Conservation (phyloP, 768 basidiomycete species). For the Auricularia heimuer region DNA sequence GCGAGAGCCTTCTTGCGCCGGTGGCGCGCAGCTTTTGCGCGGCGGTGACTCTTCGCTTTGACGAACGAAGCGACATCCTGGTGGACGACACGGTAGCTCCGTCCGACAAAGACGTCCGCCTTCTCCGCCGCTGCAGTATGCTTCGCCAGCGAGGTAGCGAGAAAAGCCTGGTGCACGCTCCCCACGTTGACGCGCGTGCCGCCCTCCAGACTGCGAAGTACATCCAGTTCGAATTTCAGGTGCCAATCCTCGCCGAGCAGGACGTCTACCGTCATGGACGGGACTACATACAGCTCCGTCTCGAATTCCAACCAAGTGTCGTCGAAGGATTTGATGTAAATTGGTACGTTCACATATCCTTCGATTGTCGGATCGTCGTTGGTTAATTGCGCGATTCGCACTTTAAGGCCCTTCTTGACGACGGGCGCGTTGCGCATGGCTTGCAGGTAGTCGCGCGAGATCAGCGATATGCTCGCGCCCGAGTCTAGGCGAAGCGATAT, state of each 20-base stretch:
- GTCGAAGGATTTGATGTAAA: neutral
- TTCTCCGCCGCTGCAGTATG: neutral
- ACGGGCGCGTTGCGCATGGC: neutral
- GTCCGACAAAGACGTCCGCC: neutral
- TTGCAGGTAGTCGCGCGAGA: neutral
- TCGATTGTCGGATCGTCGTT: neutral
- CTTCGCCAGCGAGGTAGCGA: neutral
- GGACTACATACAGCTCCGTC: slow-evolving; percentile 8
- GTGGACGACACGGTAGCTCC: neutral
- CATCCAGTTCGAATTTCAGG: slow-evolving; percentile 12
- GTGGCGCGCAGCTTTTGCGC: neutral
- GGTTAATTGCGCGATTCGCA: neutral
- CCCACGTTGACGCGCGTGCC: neutral
- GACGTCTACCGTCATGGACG: slow-evolving; percentile 21
- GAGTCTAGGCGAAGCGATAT: neutral
- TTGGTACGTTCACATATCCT: neutral
- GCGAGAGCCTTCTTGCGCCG: neutral
- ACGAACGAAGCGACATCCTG: neutral
- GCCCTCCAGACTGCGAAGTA: slow-evolving; percentile 6
- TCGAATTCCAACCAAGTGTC: neutral
- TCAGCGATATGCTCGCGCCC: neutral
- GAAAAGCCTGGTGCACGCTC: neutral
- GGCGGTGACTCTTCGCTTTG: neutral
- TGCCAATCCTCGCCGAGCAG: slow-evolving; percentile 26
- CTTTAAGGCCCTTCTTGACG: neutral